A percentile compares a stretch with the other conserved stretches of the same genome.
These are phyloP conservation scores for Euphorbia tirucalli DNA, from an alignment of 345 rosid genomes.

Conservation along the genomic window DNA sequence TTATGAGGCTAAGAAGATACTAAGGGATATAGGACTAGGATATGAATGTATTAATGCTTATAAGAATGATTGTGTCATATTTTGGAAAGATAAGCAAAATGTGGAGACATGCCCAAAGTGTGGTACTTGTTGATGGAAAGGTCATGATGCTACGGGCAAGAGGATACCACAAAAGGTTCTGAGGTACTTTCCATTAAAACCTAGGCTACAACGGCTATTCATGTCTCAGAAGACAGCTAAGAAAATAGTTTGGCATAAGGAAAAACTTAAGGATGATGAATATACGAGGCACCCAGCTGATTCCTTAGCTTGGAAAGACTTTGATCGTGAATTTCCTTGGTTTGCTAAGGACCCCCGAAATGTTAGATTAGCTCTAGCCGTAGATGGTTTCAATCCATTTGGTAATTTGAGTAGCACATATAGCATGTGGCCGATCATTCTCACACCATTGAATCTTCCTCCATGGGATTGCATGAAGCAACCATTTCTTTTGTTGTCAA, in stretches of 20 bases:
- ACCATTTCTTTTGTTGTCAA: no score
- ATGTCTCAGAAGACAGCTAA: no score
- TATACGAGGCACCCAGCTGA: background rate
- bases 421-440: background rate
- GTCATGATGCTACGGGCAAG: no score
- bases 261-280: background rate
- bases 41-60: background rate
- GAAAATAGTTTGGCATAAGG: conserved; percentile 5
- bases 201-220: background rate
- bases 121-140: no score
- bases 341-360: no score
- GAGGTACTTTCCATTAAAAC: background rate
- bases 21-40: background rate
- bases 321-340: no score
- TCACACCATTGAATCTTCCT: background rate
- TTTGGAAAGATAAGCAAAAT: background rate
- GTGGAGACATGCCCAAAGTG: background rate
- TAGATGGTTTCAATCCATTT: conserved; percentile 1
- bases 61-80: background rate
- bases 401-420: no score
- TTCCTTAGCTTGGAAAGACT: no score
- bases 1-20: no score
- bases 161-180: no score
- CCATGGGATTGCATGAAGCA: no score
- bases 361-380: no score